Conservation (phyloP, 1,284 basidiomycete species). For the Puccinia coronata region DNA sequence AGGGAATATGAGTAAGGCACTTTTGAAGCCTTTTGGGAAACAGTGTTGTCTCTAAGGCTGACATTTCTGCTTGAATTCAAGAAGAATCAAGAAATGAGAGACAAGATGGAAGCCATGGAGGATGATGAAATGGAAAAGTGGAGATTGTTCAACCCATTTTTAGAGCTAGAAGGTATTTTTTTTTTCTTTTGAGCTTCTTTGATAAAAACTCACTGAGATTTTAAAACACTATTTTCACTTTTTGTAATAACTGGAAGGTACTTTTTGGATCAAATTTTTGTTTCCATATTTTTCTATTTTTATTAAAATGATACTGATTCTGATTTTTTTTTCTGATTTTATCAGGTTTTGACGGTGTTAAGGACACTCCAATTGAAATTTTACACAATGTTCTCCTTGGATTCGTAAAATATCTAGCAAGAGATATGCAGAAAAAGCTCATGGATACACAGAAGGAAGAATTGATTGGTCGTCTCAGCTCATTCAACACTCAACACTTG, state of each 20-base stretch:
- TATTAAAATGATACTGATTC: too few relatives aligned
- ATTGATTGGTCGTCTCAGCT: neutral
- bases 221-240: neutral
- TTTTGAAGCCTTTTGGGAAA: too few relatives aligned
- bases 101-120: neutral
- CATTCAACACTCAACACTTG: too few relatives aligned
- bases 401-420: conserved; percentile 14
- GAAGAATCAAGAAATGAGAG: too few relatives aligned
- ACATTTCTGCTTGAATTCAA: neutral
- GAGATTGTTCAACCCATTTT: neutral
- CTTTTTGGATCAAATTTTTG: too few relatives aligned
- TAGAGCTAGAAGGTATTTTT: conserved; percentile 1
- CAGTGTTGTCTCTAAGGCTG: too few relatives aligned
- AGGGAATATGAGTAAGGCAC: too few relatives aligned
- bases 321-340: too few relatives aligned
- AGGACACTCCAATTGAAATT: too few relatives aligned
- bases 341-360: too few relatives aligned
- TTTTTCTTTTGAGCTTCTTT: neutral
- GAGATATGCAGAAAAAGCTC: neutral
- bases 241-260: too few relatives aligned
- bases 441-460: neutral
- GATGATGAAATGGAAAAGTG: neutral
- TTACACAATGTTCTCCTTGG: conserved; percentile 60
- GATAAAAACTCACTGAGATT: neutral
- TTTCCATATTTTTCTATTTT: too few relatives aligned